phyloP scores from a whole-genome alignment of 768 basidiomycete genomes.

The Serendipita sp. region DNA sequence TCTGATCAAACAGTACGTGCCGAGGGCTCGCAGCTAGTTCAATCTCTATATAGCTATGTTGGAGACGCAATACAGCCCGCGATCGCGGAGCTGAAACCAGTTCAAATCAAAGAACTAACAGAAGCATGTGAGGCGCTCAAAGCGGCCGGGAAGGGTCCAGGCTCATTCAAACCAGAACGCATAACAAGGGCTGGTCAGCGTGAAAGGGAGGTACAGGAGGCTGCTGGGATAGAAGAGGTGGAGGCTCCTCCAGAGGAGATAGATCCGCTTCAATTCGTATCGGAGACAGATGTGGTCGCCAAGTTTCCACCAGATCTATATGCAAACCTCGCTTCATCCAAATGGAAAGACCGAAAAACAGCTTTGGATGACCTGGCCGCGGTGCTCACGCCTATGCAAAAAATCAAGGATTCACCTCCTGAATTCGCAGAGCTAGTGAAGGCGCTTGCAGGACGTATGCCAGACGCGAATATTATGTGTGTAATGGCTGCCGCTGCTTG shows the following conservation, averaged over 20 bases:
- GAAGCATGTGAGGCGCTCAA: slow-evolving; percentile 78
- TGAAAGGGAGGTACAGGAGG: slow-evolving; percentile 26
- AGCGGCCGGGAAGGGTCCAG: slow-evolving; percentile 71
- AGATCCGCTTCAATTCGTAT: slow-evolving; percentile 66
- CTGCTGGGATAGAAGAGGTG: slow-evolving; percentile 29
- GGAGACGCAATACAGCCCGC: slow-evolving; percentile 71
- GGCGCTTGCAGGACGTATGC: slow-evolving; percentile 63
- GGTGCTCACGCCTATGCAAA: slow-evolving; percentile 48
- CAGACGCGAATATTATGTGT: slow-evolving; percentile 91
- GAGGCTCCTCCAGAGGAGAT: slow-evolving; percentile 27
- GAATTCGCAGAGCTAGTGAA: slow-evolving; percentile 63
- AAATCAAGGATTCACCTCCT: slow-evolving; percentile 55
- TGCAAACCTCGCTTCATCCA: slow-evolving; percentile 63
- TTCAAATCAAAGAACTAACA: slow-evolving; percentile 89
- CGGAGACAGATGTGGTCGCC: slow-evolving; percentile 60
- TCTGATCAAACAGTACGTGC: slow-evolving; percentile 89
- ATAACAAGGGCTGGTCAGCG: slow-evolving; percentile 60
- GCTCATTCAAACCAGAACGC: slow-evolving; percentile 60
- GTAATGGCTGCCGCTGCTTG: slow-evolving; percentile 78
- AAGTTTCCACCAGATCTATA: slow-evolving; percentile 65
- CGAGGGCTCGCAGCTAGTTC: slow-evolving; percentile 66
- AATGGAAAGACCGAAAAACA: slow-evolving; percentile 97
- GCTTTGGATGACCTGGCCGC: slow-evolving; percentile 68
- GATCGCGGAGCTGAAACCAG: slow-evolving; percentile 82
- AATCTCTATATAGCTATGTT: slow-evolving; percentile 70